Evolutionary conservation across 2,329 filamentous ascomycete species (phyloP).

Genomic region (Dichotomopilus funicola): DNA sequence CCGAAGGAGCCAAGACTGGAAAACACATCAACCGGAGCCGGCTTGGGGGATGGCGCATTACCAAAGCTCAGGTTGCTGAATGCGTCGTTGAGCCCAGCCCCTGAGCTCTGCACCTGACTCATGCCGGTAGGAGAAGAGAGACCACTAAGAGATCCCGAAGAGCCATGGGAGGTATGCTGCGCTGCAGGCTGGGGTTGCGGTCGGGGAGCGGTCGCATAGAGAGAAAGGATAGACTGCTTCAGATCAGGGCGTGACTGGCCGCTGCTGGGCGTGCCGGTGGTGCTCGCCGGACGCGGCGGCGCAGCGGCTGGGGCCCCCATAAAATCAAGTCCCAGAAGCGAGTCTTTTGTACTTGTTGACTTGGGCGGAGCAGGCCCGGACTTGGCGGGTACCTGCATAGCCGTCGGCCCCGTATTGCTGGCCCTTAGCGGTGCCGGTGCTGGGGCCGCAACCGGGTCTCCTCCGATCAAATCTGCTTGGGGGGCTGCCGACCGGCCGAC

Average conservation of each 20-base stretch:
- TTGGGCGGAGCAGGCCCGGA: constrained; percentile 61
- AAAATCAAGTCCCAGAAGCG: constrained; percentile 87
- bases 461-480: constrained; percentile 76
- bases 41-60: constrained; percentile 38
- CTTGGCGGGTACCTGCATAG: constrained; percentile 52
- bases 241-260: constrained; percentile 80
- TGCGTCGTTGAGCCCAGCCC: constrained; percentile 69
- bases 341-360: constrained; percentile 73
- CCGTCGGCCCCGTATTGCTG: constrained; percentile 63
- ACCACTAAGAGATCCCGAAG: constrained; percentile 59
- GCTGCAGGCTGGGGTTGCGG: constrained; percentile 50
- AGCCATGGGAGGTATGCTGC: constrained; percentile 48
- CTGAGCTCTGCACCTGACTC: constrained; percentile 41
- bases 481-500: constrained; percentile 38
- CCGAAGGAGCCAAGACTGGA: constrained; percentile 27
- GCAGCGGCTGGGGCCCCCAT: constrained; percentile 66
- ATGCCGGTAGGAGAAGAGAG: constrained; percentile 51
- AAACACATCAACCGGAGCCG: constrained; percentile 33
- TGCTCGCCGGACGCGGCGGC: constrained; percentile 77
- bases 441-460: constrained; percentile 46
- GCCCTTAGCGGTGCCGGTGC: constrained; percentile 51
- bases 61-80: constrained; percentile 53
- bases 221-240: constrained; percentile 93
- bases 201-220: constrained; percentile 81
- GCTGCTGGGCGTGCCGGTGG: constrained; percentile 56